Evolutionary conservation across 2,329 filamentous ascomycete genomes (phyloP).

Genomic region (Akanthomyces uredinophilus): DNA sequence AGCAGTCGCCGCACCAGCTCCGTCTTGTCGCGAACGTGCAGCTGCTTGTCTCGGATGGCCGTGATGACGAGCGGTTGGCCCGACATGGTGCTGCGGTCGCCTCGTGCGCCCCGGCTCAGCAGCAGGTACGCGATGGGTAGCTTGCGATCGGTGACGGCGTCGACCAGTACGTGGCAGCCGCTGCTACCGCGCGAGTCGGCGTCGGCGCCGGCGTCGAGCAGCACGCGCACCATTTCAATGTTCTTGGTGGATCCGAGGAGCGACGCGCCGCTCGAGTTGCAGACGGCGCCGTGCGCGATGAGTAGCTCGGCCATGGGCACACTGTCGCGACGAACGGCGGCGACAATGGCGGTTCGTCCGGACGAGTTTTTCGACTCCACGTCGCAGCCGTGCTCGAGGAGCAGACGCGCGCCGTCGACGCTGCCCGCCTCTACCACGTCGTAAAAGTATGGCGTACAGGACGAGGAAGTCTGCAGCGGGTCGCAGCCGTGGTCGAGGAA

Average conservation of each 20-base stretch:
- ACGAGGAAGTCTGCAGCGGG: background rate
- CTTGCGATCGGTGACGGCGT: background rate
- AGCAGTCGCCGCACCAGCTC: slow-evolving; percentile 21
- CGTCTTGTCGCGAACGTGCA: slow-evolving; percentile 12
- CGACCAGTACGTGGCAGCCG: slow-evolving; percentile 14
- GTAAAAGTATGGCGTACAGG: slow-evolving; percentile 13
- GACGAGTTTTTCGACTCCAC: background rate
- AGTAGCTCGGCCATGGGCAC: slow-evolving; percentile 4
- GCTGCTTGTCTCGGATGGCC: slow-evolving; percentile 9
- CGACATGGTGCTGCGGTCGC: slow-evolving; percentile 7
- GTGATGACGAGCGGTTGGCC: slow-evolving; percentile 22
- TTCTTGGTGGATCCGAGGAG: background rate
- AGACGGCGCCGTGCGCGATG: slow-evolving; percentile 2
- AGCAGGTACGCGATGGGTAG: slow-evolving; percentile 10
- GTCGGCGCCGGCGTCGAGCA: slow-evolving; percentile 17
- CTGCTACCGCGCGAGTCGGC: slow-evolving; percentile 18
- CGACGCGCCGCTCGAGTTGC: background rate
- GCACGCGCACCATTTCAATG: slow-evolving; percentile 15
- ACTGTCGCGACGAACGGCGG: slow-evolving; percentile 7
- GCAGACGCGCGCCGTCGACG: slow-evolving; percentile 1
- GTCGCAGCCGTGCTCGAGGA: slow-evolving; percentile 14
- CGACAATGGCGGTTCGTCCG: background rate
- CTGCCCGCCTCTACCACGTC: slow-evolving; percentile 10
- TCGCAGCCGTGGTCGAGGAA: slow-evolving; percentile 7
- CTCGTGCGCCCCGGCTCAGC: slow-evolving; percentile 16